Evolutionary conservation across 495 filamentous ascomycete genomes (phyloP).

Genomic region (Hapsidospora chrysogenum): DNA sequence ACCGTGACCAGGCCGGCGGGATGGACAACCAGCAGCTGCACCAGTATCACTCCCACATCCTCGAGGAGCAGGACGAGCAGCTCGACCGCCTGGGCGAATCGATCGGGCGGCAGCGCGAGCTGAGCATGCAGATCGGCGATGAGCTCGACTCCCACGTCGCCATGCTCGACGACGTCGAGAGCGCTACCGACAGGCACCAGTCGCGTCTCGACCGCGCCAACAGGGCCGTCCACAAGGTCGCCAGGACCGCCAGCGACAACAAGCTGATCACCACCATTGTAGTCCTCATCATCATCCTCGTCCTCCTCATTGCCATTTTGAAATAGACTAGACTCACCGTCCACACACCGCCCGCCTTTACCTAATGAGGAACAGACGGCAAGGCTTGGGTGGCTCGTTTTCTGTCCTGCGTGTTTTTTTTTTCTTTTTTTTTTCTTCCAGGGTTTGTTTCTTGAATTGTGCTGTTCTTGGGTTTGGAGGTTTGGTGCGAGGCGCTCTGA

Average conservation of each 20-base stretch:
- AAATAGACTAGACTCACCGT: no score
- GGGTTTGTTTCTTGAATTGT: no score
- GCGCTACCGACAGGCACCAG: conserved; percentile 65
- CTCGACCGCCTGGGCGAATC: conserved; percentile 72
- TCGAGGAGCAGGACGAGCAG: conserved; percentile 81
- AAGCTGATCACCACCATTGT: conserved; percentile 66
- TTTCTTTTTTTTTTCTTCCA: no score
- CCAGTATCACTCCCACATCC: conserved; percentile 58
- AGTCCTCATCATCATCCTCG: conserved; percentile 56
- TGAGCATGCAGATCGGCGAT: conserved; percentile 91
- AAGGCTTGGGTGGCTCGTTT: no score
- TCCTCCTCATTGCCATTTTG: conserved; percentile 61
- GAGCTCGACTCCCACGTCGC: conserved; percentile 82
- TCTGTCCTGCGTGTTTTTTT: no score
- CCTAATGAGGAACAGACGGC: no score
- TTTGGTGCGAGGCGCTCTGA: no score
- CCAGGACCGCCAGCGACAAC: conserved; percentile 58
- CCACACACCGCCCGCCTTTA: no score
- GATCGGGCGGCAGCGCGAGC: conserved; percentile 81
- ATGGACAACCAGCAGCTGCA: conserved; percentile 78
- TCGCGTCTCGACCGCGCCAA: conserved; percentile 55
- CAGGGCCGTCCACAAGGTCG: conserved; percentile 50
- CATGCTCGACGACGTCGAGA: conserved; percentile 79
- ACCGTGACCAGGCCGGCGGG: conserved; percentile 22
- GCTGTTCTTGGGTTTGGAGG: no score